A percentile compares a stretch with the other conserved stretches of the same genome.
These are phyloP conservation scores for Salix koriyanagi DNA, from an alignment of 345 rosid genomes.

Conservation along the genomic window DNA sequence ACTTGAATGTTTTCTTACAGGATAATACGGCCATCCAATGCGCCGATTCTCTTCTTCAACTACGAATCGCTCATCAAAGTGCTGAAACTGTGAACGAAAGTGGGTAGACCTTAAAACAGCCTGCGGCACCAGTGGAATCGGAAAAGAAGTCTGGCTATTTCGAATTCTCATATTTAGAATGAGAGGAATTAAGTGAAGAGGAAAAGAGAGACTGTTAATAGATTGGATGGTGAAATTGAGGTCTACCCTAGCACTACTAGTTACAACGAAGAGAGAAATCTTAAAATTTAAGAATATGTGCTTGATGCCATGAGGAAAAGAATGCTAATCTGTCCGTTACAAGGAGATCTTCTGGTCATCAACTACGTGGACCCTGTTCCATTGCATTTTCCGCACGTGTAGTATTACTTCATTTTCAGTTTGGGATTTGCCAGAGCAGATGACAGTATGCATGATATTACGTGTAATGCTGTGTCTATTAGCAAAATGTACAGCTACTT, in stretches of 20 bases:
- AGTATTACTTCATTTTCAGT: constrained; percentile 11
- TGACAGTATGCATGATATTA: background rate
- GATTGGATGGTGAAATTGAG: constrained; percentile 2
- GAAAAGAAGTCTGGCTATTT: constrained; percentile 22
- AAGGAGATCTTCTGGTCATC: constrained; percentile 8
- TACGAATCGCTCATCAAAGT: constrained; percentile 19
- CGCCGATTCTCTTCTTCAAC: constrained; percentile 24
- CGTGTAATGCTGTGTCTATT: background rate
- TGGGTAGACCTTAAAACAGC: background rate
- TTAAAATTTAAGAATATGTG: background rate
- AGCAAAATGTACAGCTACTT: background rate
- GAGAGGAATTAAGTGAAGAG: background rate
- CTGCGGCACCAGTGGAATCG: constrained; percentile 5
- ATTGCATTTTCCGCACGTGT: constrained; percentile 24
- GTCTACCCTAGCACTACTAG: background rate
- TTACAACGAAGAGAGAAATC: background rate
- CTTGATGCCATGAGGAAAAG: background rate
- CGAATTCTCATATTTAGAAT: constrained; percentile 23
- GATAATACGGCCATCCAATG: constrained; percentile 23
- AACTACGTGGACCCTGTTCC: constrained; percentile 20
- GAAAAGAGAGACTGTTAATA: background rate
- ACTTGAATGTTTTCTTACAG: constrained; percentile 1
- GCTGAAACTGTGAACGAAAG: background rate
- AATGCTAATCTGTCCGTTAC: constrained; percentile 8
- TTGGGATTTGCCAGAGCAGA: background rate